Conservation (phyloP, 306 rosid genomes). For the Cicer arietinum region DNA sequence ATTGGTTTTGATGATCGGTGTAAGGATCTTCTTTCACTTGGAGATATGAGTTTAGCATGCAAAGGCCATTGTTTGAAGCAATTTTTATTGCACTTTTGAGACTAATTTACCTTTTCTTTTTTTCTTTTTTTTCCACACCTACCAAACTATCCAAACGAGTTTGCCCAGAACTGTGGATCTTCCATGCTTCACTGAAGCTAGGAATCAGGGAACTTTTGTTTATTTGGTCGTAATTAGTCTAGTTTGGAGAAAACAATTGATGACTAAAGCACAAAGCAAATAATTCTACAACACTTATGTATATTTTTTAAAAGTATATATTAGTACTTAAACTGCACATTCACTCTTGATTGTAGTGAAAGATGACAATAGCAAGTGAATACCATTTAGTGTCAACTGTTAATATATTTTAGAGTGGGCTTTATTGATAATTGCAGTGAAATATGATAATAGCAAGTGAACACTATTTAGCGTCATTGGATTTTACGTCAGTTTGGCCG, state of each 20-base stretch:
- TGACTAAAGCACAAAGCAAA: slow-evolving; percentile 12
- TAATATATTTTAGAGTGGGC: no score
- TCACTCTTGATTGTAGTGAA: no score
- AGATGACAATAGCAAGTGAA: no score
- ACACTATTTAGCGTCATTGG: no score
- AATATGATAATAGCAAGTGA: no score
- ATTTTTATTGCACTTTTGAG: slow-evolving; percentile 64
- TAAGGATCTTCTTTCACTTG: slow-evolving; percentile 58
- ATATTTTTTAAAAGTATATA: not conserved
- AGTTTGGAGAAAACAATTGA: slow-evolving; percentile 29
- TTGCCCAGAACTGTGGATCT: slow-evolving; percentile 30
- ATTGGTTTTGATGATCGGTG: slow-evolving; percentile 36
- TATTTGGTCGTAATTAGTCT: slow-evolving; percentile 23
- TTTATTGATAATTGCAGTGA: no score
- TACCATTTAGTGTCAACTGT: no score
- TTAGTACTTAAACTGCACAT: no score
- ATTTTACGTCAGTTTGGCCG: no score
- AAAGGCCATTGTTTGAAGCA: slow-evolving; percentile 79
- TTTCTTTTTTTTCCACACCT: not conserved
- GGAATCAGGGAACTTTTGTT: slow-evolving; percentile 28
- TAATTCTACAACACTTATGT: slow-evolving; percentile 12
- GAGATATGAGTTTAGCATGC: slow-evolving; percentile 61
- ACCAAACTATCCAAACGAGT: slow-evolving; percentile 15
- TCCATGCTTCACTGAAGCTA: slow-evolving; percentile 37
- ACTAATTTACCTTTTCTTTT: slow-evolving; percentile 53